Evolutionary conservation across 352 stramenopile species (phyloP).

Genomic region (Aphanomyces stellatus): DNA sequence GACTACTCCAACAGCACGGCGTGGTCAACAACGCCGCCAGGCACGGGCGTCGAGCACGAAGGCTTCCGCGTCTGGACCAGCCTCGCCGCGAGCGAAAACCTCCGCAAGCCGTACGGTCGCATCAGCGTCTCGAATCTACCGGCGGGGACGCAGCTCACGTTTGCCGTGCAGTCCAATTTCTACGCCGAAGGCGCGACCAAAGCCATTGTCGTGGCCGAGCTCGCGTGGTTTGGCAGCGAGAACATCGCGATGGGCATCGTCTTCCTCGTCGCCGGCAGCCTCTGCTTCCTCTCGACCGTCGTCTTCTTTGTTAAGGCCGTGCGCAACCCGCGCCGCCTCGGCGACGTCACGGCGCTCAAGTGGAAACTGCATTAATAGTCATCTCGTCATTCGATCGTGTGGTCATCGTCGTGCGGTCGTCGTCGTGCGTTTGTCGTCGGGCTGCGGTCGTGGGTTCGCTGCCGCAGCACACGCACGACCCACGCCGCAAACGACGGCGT

Average conservation of each 20-base stretch:
- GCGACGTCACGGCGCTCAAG: slow-evolving; percentile 37
- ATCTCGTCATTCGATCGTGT: neutral
- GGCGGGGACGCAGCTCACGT: slow-evolving; percentile 42
- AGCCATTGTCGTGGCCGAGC: slow-evolving; percentile 50
- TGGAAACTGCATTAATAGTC: slow-evolving; percentile 39
- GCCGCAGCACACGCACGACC: neutral
- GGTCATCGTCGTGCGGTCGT: neutral
- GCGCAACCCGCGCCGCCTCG: slow-evolving; percentile 36
- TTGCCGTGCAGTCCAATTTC: slow-evolving; percentile 78
- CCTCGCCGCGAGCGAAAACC: slow-evolving; percentile 43
- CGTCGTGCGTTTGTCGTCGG: neutral
- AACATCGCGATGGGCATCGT: slow-evolving; percentile 47
- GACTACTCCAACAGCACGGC: slow-evolving; percentile 76
- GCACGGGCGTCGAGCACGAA: slow-evolving; percentile 58
- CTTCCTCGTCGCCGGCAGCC: slow-evolving; percentile 42
- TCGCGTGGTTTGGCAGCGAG: slow-evolving; percentile 57
- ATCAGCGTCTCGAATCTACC: slow-evolving; percentile 44
- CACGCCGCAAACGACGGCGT: neutral
- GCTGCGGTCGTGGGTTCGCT: neutral
- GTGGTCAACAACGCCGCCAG: slow-evolving; percentile 49
- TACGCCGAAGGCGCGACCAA: slow-evolving; percentile 40
- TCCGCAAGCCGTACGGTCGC: slow-evolving; percentile 61
- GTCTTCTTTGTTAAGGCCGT: slow-evolving; percentile 43
- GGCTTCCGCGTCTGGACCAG: slow-evolving; percentile 73
- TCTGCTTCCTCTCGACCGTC: slow-evolving; percentile 41